Base-by-base conservation (phyloP, 2,329 filamentous ascomycete species). In the Xylaria sp. region DNA sequence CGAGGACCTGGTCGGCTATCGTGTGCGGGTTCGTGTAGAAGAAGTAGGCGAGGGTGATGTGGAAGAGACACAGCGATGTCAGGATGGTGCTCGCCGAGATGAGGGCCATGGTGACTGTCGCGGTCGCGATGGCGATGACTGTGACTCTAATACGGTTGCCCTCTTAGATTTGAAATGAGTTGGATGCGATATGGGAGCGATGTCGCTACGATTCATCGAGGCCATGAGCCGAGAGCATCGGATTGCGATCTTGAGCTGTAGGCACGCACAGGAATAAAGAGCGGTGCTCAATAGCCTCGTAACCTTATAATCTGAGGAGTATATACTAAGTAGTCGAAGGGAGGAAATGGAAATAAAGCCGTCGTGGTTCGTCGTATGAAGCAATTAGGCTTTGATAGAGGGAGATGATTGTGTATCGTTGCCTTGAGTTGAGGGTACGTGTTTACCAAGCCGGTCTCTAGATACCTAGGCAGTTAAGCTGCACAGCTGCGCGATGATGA, bases 21-120 rank as follows among this genome's bases (percentile, higher is more conserved):
- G 85, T 83, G 64, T 80, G 79, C 5, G 94, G 94, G 61, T 84
- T 88, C 43, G 87, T 89, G 71, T 96, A 83, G 79, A 97, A 90
- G 80, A 95, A 92, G 64, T 89, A 93, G 71, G 89, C 92, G 51
- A 95, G 82, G 5, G 91, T 92, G 67, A 97, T 78, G 79, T 97
- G 92, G 80, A 95, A 92, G 74, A 96, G 85, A 70, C 90, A 91
- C 70, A 97, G 81, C 55, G 88, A 89, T 70, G 91, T 90, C 71
- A 97, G 89, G 76, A 97, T 89, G 8, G 89, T 92, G 73, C 86
- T 90, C 64, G 89, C 88, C 2, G 92, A 93, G 72, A 97, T 84
- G 75, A 96, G 82, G 33, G 87, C 90, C 94, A 97, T 97, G 65
- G 56, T 81, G 71, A 60, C 15, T 28, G 25, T 40, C 40, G 28